Percentiles rank a stretch among this genome's conserved stretches.
Evolutionary conservation across 192 early-diverging fungal genomes (phyloP).

Genomic region (Tieghemiomyces parasiticus): DNA sequence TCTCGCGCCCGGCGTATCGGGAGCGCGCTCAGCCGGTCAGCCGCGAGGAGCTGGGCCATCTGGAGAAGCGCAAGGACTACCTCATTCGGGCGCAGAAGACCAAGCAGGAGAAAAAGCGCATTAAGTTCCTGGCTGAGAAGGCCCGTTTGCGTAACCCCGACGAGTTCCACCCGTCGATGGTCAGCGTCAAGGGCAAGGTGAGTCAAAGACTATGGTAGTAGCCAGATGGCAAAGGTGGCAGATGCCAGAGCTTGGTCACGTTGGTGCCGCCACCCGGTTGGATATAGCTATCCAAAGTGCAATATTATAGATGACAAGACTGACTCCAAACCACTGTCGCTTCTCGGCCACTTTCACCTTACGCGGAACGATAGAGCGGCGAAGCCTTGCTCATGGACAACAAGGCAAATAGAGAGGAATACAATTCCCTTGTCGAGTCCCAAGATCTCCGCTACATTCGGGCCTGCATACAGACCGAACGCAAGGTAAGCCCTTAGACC

Average conservation of each 20-base stretch:
- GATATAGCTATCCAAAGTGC: too few relatives aligned
- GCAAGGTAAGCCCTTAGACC: constrained; percentile 12
- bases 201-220: too few relatives aligned
- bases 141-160: constrained; percentile 83
- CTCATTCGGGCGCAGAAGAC: constrained; percentile 84
- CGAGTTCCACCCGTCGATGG: constrained; percentile 98
- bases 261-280: too few relatives aligned
- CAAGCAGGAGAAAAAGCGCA: constrained; percentile 66
- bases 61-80: constrained; percentile 99
- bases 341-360: too few relatives aligned
- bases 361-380: too few relatives aligned
- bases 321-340: too few relatives aligned
- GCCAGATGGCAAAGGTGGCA: too few relatives aligned
- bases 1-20: constrained; percentile 75
- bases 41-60: constrained; percentile 52
- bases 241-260: too few relatives aligned
- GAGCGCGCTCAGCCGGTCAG: constrained; percentile 64
- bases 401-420: too few relatives aligned
- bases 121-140: constrained; percentile 76
- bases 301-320: too few relatives aligned
- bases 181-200: constrained; percentile 66
- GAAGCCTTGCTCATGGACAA: too few relatives aligned
- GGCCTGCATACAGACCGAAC: constrained; percentile 36
- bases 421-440: constrained; percentile 76
- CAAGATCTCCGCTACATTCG: constrained; percentile 88